Conservation (phyloP, 1,139 yeast species). For the Debaryomyces coudertii region DNA sequence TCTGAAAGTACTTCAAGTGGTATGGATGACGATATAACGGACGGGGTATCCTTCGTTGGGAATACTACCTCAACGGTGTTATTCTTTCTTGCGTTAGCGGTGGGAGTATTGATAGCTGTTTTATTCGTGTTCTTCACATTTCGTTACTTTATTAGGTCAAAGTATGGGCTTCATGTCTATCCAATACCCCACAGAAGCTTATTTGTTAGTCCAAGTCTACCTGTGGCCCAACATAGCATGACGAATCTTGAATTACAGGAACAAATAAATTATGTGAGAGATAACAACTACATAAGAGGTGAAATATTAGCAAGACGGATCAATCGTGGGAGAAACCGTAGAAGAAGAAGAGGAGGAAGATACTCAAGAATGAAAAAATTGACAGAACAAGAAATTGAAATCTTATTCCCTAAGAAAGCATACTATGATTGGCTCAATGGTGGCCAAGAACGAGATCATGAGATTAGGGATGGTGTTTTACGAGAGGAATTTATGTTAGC, state of each 20-base stretch:
- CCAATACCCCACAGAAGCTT: conserved; percentile 35
- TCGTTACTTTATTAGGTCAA: conserved; percentile 59
- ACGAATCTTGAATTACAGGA: conserved; percentile 37
- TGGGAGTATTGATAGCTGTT: conserved; percentile 60
- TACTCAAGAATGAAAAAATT: conserved; percentile 55
- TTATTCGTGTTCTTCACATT: conserved; percentile 61
- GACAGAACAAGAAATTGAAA: conserved; percentile 63
- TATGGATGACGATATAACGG: conserved; percentile 5
- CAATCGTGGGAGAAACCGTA: conserved; percentile 23
- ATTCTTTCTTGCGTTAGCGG: conserved; percentile 63
- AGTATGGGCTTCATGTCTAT: conserved; percentile 56
- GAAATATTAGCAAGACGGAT: conserved; percentile 30
- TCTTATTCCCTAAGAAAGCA: conserved; percentile 64
- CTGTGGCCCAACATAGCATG: conserved; percentile 8
- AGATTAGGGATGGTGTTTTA: conserved; percentile 36
- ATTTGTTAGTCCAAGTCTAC: conserved; percentile 8
- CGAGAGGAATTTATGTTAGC: conserved; percentile 32
- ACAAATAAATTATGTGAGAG: conserved; percentile 36
- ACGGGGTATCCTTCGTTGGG: conserved; percentile 35
- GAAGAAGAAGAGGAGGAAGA: conserved; percentile 43
- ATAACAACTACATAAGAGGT: conserved; percentile 34
- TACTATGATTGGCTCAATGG: conserved; percentile 66
- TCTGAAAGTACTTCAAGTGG: background rate
- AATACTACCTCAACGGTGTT: conserved; percentile 61
- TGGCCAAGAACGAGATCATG: conserved; percentile 47